A percentile compares a stretch with the other conserved stretches of the same genome.
Evolutionary conservation across 345 rosid genomes (phyloP).

Genomic region (Camelina sativa): DNA sequence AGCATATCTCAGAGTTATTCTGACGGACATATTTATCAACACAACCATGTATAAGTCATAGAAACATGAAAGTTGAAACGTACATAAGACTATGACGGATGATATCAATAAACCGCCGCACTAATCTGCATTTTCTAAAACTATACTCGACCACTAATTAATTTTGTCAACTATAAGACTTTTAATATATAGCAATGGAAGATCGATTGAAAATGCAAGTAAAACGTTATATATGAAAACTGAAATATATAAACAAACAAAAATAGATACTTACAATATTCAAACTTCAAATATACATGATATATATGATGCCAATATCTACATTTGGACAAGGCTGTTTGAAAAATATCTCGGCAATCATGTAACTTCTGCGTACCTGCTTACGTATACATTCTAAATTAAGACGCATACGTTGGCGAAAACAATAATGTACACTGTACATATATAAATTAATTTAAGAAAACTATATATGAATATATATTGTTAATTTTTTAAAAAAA

Average conservation of each 20-base stretch:
- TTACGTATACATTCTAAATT: constrained; percentile 3
- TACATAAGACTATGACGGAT: neutral
- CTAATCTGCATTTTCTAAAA: neutral
- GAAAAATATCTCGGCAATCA: neutral
- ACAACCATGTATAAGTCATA: neutral
- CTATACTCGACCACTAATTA: neutral
- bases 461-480: too few relatives aligned
- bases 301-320: neutral
- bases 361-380: constrained; percentile 16
- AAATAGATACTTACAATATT: neutral
- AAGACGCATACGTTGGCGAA: neutral
- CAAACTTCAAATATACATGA: neutral
- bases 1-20: neutral
- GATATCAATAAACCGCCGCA: neutral
- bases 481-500: too few relatives aligned
- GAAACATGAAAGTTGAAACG: neutral
- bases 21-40: neutral
- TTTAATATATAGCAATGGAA: neutral
- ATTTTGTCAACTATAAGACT: neutral
- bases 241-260: too few relatives aligned
- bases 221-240: neutral
- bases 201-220: neutral
- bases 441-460: too few relatives aligned
- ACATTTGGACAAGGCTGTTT: neutral
- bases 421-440: neutral